phyloP scores from a whole-genome alignment of 2,329 filamentous ascomycete species.

The Colletotrichum falcatum region DNA sequence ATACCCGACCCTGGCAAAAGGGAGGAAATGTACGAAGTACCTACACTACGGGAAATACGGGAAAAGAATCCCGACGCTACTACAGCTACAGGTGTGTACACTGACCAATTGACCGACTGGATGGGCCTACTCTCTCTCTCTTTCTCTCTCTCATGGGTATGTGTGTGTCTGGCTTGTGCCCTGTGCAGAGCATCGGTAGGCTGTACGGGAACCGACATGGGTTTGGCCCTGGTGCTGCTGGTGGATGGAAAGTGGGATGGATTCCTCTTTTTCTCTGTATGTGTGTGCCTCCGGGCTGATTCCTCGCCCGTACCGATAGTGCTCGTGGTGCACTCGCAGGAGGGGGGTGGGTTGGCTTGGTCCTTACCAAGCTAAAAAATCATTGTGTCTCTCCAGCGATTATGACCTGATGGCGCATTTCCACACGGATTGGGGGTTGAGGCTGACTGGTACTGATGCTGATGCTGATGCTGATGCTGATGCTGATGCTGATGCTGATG shows the following conservation, averaged over 20 bases:
- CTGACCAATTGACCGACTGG: too few species aligned
- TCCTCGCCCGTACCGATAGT: neutral
- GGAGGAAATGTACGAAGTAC: too few species aligned
- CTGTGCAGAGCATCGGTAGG: neutral
- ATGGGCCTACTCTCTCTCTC: neutral
- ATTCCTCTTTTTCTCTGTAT: conserved; percentile 10
- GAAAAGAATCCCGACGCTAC: conserved; percentile 33
- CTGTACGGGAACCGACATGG: conserved; percentile 24
- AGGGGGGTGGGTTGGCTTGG: conserved; percentile 23
- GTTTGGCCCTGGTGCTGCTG: conserved; percentile 1
- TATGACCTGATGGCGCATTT: neutral
- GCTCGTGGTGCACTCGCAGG: neutral
- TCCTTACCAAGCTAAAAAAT: neutral
- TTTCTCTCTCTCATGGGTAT: neutral
- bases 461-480: conserved; percentile 19
- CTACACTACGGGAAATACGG: too few species aligned
- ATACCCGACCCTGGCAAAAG: neutral
- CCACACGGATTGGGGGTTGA: conserved; percentile 3
- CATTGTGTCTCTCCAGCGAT: neutral
- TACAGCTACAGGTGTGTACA: too few species aligned
- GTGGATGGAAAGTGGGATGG: conserved; percentile 36
- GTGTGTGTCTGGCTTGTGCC: conserved; percentile 7
- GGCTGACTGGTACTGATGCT: conserved; percentile 17
- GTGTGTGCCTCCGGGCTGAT: neutral
- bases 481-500: conserved; percentile 25